phyloP scores from a whole-genome alignment of 164 flowering plant genomes.

The Cinnamomum chago region DNA sequence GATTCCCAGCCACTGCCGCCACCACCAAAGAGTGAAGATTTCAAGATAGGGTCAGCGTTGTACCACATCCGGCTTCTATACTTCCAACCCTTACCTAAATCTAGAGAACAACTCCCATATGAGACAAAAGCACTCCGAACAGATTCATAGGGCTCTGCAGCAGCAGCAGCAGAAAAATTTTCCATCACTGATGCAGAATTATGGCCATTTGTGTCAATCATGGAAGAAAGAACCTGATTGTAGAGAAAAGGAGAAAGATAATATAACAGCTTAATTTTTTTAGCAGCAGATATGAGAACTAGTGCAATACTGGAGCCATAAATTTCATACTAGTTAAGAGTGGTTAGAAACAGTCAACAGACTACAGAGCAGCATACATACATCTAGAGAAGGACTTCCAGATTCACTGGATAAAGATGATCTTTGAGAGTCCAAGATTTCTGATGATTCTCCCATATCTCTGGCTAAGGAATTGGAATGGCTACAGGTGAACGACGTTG shows the following conservation, averaged over 20 bases:
- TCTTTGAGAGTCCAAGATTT: slow-evolving; percentile 30
- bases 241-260: background rate
- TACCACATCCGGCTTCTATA: slow-evolving; percentile 91
- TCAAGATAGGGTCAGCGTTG: slow-evolving; percentile 78
- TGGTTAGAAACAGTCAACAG: background rate
- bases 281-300: background rate
- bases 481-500: slow-evolving; percentile 34
- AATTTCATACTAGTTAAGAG: background rate
- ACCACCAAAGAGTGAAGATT: slow-evolving; percentile 61
- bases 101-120: slow-evolving; percentile 86
- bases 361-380: slow-evolving; percentile 33
- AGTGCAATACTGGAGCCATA: background rate
- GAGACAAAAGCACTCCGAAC: slow-evolving; percentile 97
- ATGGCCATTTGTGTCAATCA: slow-evolving; percentile 95
- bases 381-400: slow-evolving; percentile 81
- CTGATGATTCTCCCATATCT: slow-evolving; percentile 41
- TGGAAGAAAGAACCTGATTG: slow-evolving; percentile 83
- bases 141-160: slow-evolving; percentile 98
- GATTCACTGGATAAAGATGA: slow-evolving; percentile 47
- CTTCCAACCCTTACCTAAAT: slow-evolving; percentile 92
- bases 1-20: slow-evolving; percentile 98
- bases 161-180: slow-evolving; percentile 93
- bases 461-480: slow-evolving; percentile 32
- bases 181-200: slow-evolving; percentile 88
- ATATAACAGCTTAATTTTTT: background rate